phyloP scores from a whole-genome alignment of 257 asterid species.

The Jasminum sambac region DNA sequence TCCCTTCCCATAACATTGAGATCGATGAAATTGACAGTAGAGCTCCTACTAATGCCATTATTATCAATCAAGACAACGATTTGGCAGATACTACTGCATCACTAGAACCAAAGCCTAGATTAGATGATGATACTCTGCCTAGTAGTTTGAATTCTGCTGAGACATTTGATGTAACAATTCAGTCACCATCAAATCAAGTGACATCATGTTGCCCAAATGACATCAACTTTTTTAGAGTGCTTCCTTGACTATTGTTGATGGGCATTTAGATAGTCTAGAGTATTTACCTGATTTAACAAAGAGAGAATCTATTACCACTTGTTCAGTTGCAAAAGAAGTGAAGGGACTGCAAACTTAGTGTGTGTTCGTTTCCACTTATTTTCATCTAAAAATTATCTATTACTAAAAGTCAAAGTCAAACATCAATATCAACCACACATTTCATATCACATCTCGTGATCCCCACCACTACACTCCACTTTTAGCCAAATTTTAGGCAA shows the following conservation, averaged over 20 bases:
- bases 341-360: conserved; percentile 27
- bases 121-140: conserved; percentile 31
- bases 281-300: conserved; percentile 32
- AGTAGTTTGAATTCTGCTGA: conserved; percentile 35
- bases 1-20: conserved; percentile 54
- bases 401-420: too few species aligned
- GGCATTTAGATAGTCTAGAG: conserved; percentile 26
- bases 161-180: conserved; percentile 25
- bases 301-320: conserved; percentile 24
- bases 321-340: too few species aligned
- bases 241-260: conserved; percentile 27
- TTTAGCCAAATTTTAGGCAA: too few species aligned
- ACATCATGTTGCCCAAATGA: conserved; percentile 31
- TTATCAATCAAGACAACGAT: conserved; percentile 42
- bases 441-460: too few species aligned
- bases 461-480: too few species aligned
- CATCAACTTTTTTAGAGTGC: conserved; percentile 25
- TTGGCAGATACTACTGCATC: conserved; percentile 46
- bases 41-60: conserved; percentile 32
- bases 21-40: conserved; percentile 30
- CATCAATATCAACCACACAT: too few species aligned
- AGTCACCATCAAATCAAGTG: conserved; percentile 43
- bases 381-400: too few species aligned
- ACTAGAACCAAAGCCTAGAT: too few species aligned
- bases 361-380: too few species aligned